phyloP scores from a whole-genome alignment of 1,139 yeast species.

The Blastobotrys buckinghamii region DNA sequence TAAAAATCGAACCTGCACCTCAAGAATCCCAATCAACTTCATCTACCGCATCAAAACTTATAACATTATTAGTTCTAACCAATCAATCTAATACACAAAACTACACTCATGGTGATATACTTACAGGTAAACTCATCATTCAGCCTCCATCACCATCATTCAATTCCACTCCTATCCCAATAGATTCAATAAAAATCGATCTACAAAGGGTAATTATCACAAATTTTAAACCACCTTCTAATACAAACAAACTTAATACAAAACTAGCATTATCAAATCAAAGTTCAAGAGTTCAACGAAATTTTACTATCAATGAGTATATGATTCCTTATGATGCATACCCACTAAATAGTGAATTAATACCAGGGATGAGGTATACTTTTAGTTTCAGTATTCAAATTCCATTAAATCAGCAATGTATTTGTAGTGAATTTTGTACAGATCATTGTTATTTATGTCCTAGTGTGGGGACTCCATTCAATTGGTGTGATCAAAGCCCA shows the following conservation, averaged over 20 bases:
- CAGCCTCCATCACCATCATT: background rate
- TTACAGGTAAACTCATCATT: conserved; percentile 15
- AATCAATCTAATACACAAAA: background rate
- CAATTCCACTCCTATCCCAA: background rate
- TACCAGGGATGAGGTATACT: conserved; percentile 17
- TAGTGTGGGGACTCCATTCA: conserved; percentile 10
- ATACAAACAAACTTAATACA: background rate
- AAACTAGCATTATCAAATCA: too few species aligned
- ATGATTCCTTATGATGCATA: conserved; percentile 16
- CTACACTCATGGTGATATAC: background rate
- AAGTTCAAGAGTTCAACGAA: background rate
- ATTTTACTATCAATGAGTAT: conserved; percentile 14
- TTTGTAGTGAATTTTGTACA: background rate
- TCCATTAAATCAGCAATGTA: conserved; percentile 1
- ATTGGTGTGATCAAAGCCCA: background rate
- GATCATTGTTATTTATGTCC: conserved; percentile 13
- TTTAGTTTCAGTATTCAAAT: conserved; percentile 13
- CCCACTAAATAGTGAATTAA: conserved; percentile 15
- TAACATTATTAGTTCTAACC: background rate
- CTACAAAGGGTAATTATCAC: background rate
- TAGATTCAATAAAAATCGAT: background rate
- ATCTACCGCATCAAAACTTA: background rate
- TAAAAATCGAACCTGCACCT: background rate
- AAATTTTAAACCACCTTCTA: background rate
- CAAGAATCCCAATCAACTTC: background rate